Evolutionary conservation across 768 basidiomycete species (phyloP).

Genomic region (Hygrophorus pudorinus): DNA sequence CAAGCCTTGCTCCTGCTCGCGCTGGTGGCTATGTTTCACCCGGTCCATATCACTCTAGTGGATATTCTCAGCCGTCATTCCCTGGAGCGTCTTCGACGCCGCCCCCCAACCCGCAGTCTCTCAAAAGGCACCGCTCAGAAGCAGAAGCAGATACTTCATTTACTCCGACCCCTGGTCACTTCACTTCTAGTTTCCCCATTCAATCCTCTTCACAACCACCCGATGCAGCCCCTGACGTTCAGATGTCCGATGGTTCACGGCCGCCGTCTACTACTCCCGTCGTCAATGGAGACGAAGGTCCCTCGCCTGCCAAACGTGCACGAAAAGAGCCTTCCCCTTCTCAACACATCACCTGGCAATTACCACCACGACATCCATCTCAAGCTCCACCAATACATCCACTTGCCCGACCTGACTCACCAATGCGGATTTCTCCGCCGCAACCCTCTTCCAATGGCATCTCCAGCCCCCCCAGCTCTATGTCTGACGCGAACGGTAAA

Average conservation of each 20-base stretch:
- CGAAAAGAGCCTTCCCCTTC: conserved; percentile 43
- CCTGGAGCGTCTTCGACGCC: conserved; percentile 38
- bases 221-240: conserved; percentile 30
- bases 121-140: conserved; percentile 60
- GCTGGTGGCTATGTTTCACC: conserved; percentile 44
- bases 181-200: conserved; percentile 9
- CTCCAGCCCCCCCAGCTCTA: conserved; percentile 37
- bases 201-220: conserved; percentile 15
- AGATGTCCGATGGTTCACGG: conserved; percentile 36
- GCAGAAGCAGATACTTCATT: conserved; percentile 42
- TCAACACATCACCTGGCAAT: conserved; percentile 25
- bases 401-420: background rate
- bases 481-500: conserved; percentile 33
- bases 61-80: conserved; percentile 42
- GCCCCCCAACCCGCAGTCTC: conserved; percentile 32
- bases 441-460: conserved; percentile 31
- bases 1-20: conserved; percentile 38
- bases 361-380: conserved; percentile 20
- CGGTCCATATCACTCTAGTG: conserved; percentile 32
- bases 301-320: conserved; percentile 62
- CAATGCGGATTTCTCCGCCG: conserved; percentile 11
- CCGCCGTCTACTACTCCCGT: conserved; percentile 41
- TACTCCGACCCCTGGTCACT: conserved; percentile 13
- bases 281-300: conserved; percentile 47
- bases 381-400: conserved; percentile 15